Base-by-base conservation (phyloP, 371 early-diverging fungal genomes). In the Rhizopus sp. region DNA sequence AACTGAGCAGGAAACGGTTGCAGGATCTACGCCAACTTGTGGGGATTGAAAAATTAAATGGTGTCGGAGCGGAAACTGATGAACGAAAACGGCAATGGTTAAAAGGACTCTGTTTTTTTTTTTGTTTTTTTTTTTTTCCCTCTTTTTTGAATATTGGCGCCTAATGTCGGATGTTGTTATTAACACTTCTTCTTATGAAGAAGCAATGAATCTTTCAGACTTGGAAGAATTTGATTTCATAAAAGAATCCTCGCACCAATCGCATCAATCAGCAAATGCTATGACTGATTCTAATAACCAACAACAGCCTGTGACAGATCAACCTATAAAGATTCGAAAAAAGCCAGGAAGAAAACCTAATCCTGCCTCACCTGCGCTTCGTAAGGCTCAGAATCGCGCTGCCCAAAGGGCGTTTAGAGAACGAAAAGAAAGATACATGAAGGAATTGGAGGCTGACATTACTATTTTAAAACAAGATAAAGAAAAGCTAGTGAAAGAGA, bases 291-390 rank as follows among this genome's bases (percentile, higher is more conserved):
- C 13, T 16, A 23, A 33, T 12, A 23, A 39, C 39, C 33, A 16
- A 5, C 33, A 38, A 6, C 15, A 38, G 17, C 30, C 53, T 13
- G 30, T 42, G 12, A 9, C 31, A 23, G 23, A 16, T 7, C 23
- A 31, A 51, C 39, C 51, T 15, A 55, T 69, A 42, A 77, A 71
- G 53, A 60, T 77, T 1, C 63, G 72, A 53, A 89, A 86, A 55
- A 91, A 90, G 69, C 90, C 94, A 3, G 94, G 94, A 7, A 73
- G 94, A 16, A 92, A 92, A 72, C 91, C 90, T 23, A 85, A 83
- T 50, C 85, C 83, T 32, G 81, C 83, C 13, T 83, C 85, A 4
- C 85, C 84, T 7, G 83, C 83, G 2, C 73, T 88, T 35, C 82
- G 91, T 29, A 90, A 88, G 38, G 89, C 87, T 9, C 91, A 91